Percentiles rank a stretch among this genome's conserved stretches.
Evolutionary conservation across 2,329 filamentous ascomycete species (phyloP).

Genomic region (Curvularia sp.): DNA sequence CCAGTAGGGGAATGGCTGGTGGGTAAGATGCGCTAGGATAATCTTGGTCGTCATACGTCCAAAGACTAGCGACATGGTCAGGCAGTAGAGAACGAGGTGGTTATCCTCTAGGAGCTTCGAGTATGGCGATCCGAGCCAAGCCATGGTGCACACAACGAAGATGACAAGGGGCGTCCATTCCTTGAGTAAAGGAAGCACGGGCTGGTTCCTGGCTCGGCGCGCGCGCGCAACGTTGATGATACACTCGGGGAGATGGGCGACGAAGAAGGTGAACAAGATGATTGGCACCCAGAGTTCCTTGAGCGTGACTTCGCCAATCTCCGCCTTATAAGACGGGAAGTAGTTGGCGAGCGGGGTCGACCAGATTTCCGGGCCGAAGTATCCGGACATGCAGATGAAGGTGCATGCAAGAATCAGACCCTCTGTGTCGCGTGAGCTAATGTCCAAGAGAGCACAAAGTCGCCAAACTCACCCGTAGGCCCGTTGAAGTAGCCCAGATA

Average conservation of each 20-base stretch:
- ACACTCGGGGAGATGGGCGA: conserved; percentile 83
- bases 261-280: conserved; percentile 56
- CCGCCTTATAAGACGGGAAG: conserved; percentile 48
- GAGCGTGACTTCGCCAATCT: conserved; percentile 78
- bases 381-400: conserved; percentile 86
- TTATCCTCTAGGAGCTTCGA: conserved; percentile 83
- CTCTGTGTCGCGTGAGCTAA: conserved; percentile 59
- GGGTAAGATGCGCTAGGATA: conserved; percentile 92
- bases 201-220: conserved; percentile 73
- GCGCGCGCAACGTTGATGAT: conserved; percentile 84
- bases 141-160: conserved; percentile 75
- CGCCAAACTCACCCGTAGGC: conserved; percentile 66
- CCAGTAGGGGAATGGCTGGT: conserved; percentile 96
- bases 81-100: conserved; percentile 87
- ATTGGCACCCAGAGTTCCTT: conserved; percentile 84
- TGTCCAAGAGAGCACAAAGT: neutral
- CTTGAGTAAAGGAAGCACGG: conserved; percentile 82
- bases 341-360: conserved; percentile 72
- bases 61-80: conserved; percentile 96
- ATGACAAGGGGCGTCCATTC: conserved; percentile 93
- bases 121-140: conserved; percentile 90
- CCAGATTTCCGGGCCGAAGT: conserved; percentile 89
- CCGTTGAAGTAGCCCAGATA: conserved; percentile 98
- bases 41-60: conserved; percentile 99
- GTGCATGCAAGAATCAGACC: conserved; percentile 86